phyloP scores from a whole-genome alignment of 257 asterid genomes.

The Petunia axillaris region DNA sequence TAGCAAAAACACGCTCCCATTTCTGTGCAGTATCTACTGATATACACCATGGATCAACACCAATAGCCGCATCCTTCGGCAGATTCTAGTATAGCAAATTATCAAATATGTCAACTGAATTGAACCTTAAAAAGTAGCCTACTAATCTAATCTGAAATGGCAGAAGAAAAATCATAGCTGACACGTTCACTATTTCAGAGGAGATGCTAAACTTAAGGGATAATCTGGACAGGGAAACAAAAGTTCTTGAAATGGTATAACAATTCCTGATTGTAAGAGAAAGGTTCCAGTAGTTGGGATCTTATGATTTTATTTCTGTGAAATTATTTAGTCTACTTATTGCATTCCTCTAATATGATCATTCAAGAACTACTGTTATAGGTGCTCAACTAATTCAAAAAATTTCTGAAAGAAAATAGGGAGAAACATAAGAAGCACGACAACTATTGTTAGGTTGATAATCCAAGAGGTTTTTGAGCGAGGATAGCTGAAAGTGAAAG shows the following conservation, averaged over 20 bases:
- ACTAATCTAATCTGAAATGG: not conserved
- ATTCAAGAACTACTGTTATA: not conserved
- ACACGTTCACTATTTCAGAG: not conserved
- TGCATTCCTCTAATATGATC: constrained; percentile 6
- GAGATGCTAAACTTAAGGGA: not conserved
- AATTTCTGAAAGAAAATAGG: too few relatives aligned
- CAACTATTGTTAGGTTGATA: too few relatives aligned
- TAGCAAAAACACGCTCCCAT: constrained; percentile 79
- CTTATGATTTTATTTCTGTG: not conserved
- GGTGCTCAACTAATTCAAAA: too few relatives aligned
- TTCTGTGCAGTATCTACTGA: constrained; percentile 88
- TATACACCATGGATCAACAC: constrained; percentile 95
- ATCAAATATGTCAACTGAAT: constrained; percentile 2
- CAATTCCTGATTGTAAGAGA: not conserved
- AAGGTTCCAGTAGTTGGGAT: not conserved
- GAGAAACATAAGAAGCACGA: too few relatives aligned
- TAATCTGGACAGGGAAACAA: constrained; percentile 17
- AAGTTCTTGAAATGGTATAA: constrained; percentile 6
- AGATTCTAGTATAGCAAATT: constrained; percentile 63
- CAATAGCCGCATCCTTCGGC: constrained; percentile 71
- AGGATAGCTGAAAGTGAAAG: too few relatives aligned
- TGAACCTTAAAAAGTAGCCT: not conserved
- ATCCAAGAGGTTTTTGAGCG: too few relatives aligned
- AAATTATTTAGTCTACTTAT: too few relatives aligned
- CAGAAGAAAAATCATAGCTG: not conserved